Base-by-base conservation (phyloP, 352 stramenopile genomes). In the Globisporangium emineosum region DNA sequence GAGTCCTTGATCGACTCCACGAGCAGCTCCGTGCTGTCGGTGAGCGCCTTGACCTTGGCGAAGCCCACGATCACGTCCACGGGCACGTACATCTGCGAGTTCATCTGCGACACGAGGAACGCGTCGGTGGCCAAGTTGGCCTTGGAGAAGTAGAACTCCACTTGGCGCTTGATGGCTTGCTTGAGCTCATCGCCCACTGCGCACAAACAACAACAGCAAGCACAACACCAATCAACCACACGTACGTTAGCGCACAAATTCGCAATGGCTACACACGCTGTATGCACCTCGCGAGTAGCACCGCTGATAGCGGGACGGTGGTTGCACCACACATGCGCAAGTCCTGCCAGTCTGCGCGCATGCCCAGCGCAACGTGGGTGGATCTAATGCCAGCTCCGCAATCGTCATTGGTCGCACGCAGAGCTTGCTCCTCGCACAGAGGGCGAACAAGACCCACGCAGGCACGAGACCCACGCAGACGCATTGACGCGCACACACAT, bases 71-170 rank as follows among this genome's bases (percentile, higher is more conserved):
- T 89, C 45, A 87, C 74, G 50, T 94, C 86, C 64, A 96, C 73
- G 0, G 88, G 85, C 35, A 96, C 88, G 64, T 72, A 94, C 88
- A 94, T 93, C 70, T 94, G 86, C 65, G 86, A 90, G 73, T 95
- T 90, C 88, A 96, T 96, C 60, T 96, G 85, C 60, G 86, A 93
- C 23, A 96, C 86, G 49, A 96, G 78, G 73, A 89, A 96, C 55
- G 84, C 80, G 61, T 96, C 88, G 58, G 89, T 96, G 55, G 82
- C 75, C 23, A 97, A 65, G 62, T 97, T 97, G 62, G 75, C 71
- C 50, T 81, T 86, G 37, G 89, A 97, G 64, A 97, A 97, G 76
- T 97, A 97, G 74, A 96, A 97, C 71, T 97, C 91, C 49, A 97
- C 83, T 68, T 97, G 89, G 67, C 74, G 74, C 69, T 93, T 90